Conservation (phyloP, 768 basidiomycete species). For the Tricholoma matsutake region DNA sequence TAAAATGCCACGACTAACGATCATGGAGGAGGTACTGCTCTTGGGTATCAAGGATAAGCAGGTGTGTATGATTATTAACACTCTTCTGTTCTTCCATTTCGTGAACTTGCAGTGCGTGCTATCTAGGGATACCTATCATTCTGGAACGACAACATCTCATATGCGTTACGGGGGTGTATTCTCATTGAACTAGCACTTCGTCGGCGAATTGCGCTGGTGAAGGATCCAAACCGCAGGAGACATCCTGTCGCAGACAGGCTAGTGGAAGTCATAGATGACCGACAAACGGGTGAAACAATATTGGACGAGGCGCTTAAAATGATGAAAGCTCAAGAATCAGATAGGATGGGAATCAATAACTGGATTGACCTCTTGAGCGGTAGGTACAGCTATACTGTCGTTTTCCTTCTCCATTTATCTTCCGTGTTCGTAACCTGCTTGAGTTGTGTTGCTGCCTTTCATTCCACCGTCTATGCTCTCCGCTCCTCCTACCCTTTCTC, state of each 20-base stretch:
- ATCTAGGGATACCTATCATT: constrained; percentile 86
- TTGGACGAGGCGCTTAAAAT: constrained; percentile 94
- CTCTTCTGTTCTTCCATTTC: constrained; percentile 1
- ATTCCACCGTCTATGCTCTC: not conserved
- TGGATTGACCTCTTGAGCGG: constrained; percentile 97
- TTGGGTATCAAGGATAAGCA: constrained; percentile 96
- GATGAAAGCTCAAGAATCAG: constrained; percentile 81
- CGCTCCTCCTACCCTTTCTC: not conserved
- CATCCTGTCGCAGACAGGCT: constrained; percentile 77
- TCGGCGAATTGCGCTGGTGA: constrained; percentile 86
- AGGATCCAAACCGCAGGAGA: constrained; percentile 74
- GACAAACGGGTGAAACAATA: constrained; percentile 93
- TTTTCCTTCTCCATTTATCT: not conserved
- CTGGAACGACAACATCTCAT: constrained; percentile 99
- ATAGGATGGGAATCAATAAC: constrained; percentile 77
- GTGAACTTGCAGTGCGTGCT: not conserved
- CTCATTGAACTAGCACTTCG: constrained; percentile 96
- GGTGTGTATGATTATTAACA: constrained; percentile 40
- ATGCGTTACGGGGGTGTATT: constrained; percentile 97
- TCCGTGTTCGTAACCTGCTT: not conserved
- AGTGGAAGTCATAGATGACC: constrained; percentile 88
- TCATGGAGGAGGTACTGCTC: constrained; percentile 96
- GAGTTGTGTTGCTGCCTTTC: not conserved
- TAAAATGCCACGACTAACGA: constrained; percentile 79
- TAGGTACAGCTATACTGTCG: constrained; percentile 36